These are phyloP conservation scores for Dioscorea dumetorum DNA, from an alignment of 106 monocot genomes.

Conservation along the genomic window DNA sequence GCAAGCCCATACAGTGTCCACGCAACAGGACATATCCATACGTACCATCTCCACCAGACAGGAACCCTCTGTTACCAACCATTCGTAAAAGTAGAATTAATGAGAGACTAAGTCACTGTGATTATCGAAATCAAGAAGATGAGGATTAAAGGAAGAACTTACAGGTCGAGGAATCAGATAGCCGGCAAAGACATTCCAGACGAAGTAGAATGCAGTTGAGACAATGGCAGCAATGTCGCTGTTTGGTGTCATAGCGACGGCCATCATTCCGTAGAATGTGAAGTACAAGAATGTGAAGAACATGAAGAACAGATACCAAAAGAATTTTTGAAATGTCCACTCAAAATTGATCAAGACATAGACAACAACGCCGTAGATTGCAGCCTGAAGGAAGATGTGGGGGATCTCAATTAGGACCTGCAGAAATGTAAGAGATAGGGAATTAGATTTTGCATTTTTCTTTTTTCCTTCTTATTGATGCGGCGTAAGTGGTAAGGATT, in stretches of 20 bases:
- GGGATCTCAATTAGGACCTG: conserved; percentile 74
- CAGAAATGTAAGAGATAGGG: background rate
- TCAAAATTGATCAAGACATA: conserved; percentile 51
- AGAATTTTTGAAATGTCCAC: conserved; percentile 58
- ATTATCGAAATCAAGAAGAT: background rate
- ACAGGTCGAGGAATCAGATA: conserved; percentile 67
- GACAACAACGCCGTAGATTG: conserved; percentile 34
- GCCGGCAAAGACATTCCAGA: conserved; percentile 84
- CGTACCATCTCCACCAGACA: conserved; percentile 94
- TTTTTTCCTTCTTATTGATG: background rate
- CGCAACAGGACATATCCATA: conserved; percentile 67
- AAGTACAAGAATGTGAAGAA: conserved; percentile 63
- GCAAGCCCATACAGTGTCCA: conserved; percentile 77
- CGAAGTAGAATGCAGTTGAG: conserved; percentile 51
- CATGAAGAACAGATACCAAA: conserved; percentile 63
- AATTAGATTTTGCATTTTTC: too few species aligned
- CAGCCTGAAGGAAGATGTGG: conserved; percentile 43
- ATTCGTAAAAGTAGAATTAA: background rate
- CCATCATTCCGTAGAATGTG: conserved; percentile 84
- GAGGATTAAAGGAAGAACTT: conserved; percentile 12
- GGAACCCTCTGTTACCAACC: conserved; percentile 56
- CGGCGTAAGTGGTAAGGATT: too few species aligned
- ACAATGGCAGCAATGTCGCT: conserved; percentile 61
- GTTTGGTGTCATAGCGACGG: conserved; percentile 79
- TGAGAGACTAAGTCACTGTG: too few species aligned